Base-by-base conservation (phyloP, 2,329 filamentous ascomycete genomes). In the Aspergillus sp. region DNA sequence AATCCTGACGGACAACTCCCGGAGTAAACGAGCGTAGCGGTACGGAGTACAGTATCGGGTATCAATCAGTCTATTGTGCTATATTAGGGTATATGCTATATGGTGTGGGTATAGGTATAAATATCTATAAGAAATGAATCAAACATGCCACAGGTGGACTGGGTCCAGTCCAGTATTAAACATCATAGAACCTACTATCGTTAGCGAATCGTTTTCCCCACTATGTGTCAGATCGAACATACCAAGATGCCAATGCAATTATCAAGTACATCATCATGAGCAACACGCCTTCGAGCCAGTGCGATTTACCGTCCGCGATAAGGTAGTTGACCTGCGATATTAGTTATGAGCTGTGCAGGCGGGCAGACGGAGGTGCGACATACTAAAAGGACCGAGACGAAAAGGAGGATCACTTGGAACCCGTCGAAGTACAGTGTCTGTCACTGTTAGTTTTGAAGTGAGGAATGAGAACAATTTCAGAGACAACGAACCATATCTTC, bases 401-500 rank as follows among this genome's bases (percentile, higher is more conserved):
- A 84, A 1, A 84, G 65, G 1, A 80, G 69, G 2, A 76, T 85
- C 12, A 95, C 84, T 70, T 95, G 88, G 74, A 96, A 96, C 1
- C 83, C 83, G 62, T 94, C 88, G 64, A 95, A 93, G 65, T 85
- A 85, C 4, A 95, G 78, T 17, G 83, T 88, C 67, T 69, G 44
- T 23, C 23, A 43, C 20, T 44, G 32, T 58, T 50, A 61, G 54
- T 51, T 12, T 7, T 30, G 10, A 12, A 19, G 17, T 19, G 17
- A 19, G 17, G 0, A 9, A 27, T 10, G 1, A 27, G 25, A 27
- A 27, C 10, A 27, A 3, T 5, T 27, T 5, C 23, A 25, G 25
- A 9, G 25, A 27, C 25, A 7, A 5, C 57, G 25, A 60, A 69
- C 66, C 88, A 86, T 83, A 33, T 75, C 70, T 44, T 79, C 71